These are phyloP conservation scores for Chlorella variabilis DNA, from an alignment of 163 green algal species.

Conservation along the genomic window DNA sequence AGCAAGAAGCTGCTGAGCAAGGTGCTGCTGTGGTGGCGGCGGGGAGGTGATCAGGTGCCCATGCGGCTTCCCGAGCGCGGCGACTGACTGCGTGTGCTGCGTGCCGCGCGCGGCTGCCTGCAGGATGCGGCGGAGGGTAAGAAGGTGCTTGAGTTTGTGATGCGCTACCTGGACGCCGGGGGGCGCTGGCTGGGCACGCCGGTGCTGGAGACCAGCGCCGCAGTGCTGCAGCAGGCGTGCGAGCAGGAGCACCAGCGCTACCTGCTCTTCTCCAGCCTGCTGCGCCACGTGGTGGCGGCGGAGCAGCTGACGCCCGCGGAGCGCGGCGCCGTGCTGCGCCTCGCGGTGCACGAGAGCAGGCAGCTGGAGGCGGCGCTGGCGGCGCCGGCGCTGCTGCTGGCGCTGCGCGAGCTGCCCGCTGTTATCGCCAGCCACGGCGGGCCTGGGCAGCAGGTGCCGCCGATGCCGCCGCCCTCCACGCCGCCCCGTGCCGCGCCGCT, in stretches of 20 bases:
- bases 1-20: too few relatives aligned
- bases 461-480: not conserved
- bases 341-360: conserved; percentile 38
- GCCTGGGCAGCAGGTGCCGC: not conserved
- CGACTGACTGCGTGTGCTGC: too few relatives aligned
- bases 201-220: conserved; percentile 26
- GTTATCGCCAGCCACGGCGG: conserved; percentile 9
- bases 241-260: conserved; percentile 58
- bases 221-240: conserved; percentile 37
- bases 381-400: conserved; percentile 50
- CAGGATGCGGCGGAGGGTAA: conserved; percentile 46
- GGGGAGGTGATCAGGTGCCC: too few relatives aligned
- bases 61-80: too few relatives aligned
- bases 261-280: conserved; percentile 49
- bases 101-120: too few relatives aligned
- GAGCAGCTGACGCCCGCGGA: conserved; percentile 13
- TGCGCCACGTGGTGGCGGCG: conserved; percentile 39
- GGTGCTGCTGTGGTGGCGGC: too few relatives aligned
- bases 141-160: conserved; percentile 39
- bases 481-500: not conserved
- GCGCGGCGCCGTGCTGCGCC: conserved; percentile 38
- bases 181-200: conserved; percentile 33
- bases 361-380: conserved; percentile 46
- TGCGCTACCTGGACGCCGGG: conserved; percentile 43
- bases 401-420: conserved; percentile 49